Conservation (phyloP, 2,329 filamentous ascomycete species). For the Xylariaceae sp. region DNA sequence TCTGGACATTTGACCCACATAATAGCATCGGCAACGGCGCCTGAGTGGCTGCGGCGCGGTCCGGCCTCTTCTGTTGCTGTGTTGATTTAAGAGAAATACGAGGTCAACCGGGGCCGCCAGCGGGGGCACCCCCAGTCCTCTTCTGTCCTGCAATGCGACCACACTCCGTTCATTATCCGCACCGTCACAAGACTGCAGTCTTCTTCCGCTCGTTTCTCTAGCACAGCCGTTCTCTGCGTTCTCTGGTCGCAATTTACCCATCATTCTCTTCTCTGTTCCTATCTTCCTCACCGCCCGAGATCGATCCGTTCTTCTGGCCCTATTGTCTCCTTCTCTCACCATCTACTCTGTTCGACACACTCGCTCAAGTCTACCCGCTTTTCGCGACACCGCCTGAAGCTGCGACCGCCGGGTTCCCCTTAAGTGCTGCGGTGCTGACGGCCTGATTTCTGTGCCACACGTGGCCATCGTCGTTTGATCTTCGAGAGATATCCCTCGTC, state of each 20-base stretch:
- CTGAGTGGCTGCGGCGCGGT: slow-evolving; percentile 1
- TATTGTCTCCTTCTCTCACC: neutral
- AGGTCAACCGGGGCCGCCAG: neutral
- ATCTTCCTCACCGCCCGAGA: neutral
- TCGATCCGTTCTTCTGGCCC: neutral
- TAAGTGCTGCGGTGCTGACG: too few species aligned
- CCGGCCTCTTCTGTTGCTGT: slow-evolving; percentile 2
- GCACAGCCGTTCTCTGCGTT: neutral
- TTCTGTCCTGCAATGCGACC: slow-evolving; percentile 2
- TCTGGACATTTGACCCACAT: too few species aligned
- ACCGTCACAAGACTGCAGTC: slow-evolving; percentile 1
- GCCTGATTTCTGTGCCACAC: neutral
- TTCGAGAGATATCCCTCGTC: neutral
- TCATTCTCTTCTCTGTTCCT: neutral
- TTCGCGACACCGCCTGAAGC: neutral
- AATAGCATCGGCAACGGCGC: too few species aligned
- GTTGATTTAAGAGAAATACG: slow-evolving; percentile 4
- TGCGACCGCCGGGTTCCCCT: too few species aligned
- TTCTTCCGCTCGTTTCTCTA: slow-evolving; percentile 1
- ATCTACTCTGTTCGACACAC: neutral
- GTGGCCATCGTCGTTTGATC: neutral
- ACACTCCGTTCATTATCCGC: slow-evolving; percentile 1
- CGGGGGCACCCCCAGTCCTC: slow-evolving; percentile 1
- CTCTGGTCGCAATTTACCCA: neutral
- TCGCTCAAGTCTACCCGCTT: neutral